Evolutionary conservation across 2,329 filamentous ascomycete genomes (phyloP), one percentile per base, ranked within the genome.

Genomic region (Calonectria fujianensis): DNA sequence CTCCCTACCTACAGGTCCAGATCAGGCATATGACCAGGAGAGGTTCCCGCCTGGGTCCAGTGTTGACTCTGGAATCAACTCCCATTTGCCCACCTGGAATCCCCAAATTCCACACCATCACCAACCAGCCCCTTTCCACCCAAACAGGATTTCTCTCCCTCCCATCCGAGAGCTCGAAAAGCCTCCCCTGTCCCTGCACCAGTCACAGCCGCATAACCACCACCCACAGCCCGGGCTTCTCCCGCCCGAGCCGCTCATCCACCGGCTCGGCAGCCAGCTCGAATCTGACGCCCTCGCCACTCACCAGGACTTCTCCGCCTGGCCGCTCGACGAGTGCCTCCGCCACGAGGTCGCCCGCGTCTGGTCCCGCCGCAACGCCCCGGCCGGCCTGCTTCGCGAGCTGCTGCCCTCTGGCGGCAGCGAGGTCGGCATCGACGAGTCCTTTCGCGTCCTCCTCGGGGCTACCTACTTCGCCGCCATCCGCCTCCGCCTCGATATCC

Each of bases 321-420:
- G 48, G 69, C 24, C 65, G 14, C 39, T 75, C 7, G 73, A 72
- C 24, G 64, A 72, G n/a, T 75, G 73, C n/a, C 69, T 75, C 29
- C 57, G 57, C 24, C 57, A 69, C 50, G 73, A 75, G 11, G 24
- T 72, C 5, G 24, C 16, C 16, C 73, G 73, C 31, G 48, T 64
- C 14, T 75, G 73, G 73, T 57, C 64, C 27, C 73, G 69, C 31
- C 73, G 73, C 24, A 24, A 45, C 69, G 57, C 52, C 20, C 50
- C n/a, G 13, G 24, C 11, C 65, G 66, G 73, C 31, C 57, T 51
- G 13, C 65, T 75, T 13, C 57, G 39, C 7, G 68, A 67, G 45
- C 32, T 51, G 16, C 18, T 50, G 3, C 41, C 13, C 27, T 35
- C 63, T 63, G 45, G 18, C 45, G 31, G 13, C 7, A 29, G 32